Conservation (phyloP, 352 stramenopile species). For the Phytophthora nicotianae region DNA sequence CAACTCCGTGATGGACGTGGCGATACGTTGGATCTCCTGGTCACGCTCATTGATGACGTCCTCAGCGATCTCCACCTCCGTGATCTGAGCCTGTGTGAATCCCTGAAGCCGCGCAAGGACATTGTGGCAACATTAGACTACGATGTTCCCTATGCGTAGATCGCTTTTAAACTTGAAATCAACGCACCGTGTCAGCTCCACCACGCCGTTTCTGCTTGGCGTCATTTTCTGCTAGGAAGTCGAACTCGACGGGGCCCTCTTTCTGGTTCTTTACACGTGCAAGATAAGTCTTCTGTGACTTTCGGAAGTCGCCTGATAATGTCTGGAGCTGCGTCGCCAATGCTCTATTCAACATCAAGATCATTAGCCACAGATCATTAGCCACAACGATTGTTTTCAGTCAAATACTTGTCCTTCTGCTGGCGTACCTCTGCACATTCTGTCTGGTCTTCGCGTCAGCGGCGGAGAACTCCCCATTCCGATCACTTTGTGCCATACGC, state of each 20-base stretch:
- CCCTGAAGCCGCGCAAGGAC: slow-evolving; percentile 44
- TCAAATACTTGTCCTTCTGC: not conserved
- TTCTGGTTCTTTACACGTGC: slow-evolving; percentile 97
- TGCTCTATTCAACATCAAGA: slow-evolving; percentile 42
- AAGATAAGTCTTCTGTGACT: slow-evolving; percentile 98
- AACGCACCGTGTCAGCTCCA: slow-evolving; percentile 31
- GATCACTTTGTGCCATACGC: slow-evolving; percentile 64
- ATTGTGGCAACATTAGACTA: not conserved
- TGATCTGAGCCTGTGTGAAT: slow-evolving; percentile 95
- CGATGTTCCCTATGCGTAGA: not conserved
- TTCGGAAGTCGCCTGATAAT: slow-evolving; percentile 96
- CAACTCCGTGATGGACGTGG: slow-evolving; percentile 98
- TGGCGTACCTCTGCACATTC: slow-evolving; percentile 76
- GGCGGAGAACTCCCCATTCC: slow-evolving; percentile 69
- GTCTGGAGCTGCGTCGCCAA: slow-evolving; percentile 98
- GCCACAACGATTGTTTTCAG: not conserved
- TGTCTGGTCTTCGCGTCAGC: slow-evolving; percentile 85
- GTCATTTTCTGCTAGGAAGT: slow-evolving; percentile 89
- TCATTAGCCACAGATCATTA: slow-evolving; percentile 3
- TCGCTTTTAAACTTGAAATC: not conserved
- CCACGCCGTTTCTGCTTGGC: slow-evolving; percentile 59
- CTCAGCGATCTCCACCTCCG: slow-evolving; percentile 96
- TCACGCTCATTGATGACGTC: slow-evolving; percentile 95
- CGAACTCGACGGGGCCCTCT: slow-evolving; percentile 91
- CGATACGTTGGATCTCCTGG: slow-evolving; percentile 97